phyloP scores from a whole-genome alignment of 805 yeast species.

The Monosporozyma servazzii region DNA sequence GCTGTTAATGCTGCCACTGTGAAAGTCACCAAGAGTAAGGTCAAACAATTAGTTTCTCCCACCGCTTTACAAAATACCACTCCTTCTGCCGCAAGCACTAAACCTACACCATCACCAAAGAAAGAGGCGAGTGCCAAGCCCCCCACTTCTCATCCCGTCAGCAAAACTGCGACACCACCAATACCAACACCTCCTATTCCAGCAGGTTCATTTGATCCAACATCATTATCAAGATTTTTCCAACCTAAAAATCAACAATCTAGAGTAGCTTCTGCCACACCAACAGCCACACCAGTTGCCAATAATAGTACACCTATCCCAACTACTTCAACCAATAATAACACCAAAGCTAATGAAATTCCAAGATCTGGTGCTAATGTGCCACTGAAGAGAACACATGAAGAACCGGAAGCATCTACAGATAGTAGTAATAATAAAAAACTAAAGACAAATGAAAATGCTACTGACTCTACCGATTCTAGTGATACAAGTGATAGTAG shows the following conservation, averaged over 20 bases:
- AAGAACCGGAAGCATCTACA: slow-evolving; percentile 1
- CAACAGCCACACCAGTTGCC: slow-evolving; percentile 17
- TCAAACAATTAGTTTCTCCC: slow-evolving; percentile 31
- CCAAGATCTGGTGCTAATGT: neutral
- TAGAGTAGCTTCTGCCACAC: neutral
- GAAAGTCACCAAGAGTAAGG: slow-evolving; percentile 48
- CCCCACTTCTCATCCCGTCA: neutral
- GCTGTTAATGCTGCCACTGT: slow-evolving; percentile 72
- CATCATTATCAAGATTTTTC: slow-evolving; percentile 29
- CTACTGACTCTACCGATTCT: neutral
- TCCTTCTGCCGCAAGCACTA: neutral
- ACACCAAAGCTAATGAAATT: neutral
- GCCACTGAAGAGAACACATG: neutral
- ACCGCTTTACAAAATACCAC: slow-evolving; percentile 4
- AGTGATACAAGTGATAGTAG: slow-evolving; percentile 27
- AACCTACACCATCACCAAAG: neutral
- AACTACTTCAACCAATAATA: neutral
- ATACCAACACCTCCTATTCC: neutral
- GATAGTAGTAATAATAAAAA: neutral
- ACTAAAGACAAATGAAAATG: neutral
- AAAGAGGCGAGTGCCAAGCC: neutral
- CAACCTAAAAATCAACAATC: slow-evolving; percentile 26
- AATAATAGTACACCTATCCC: slow-evolving; percentile 11
- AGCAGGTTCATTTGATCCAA: slow-evolving; percentile 26
- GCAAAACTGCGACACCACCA: neutral